Base-by-base conservation (phyloP, 768 basidiomycete genomes). In the Mycena olivaceomarginata region DNA sequence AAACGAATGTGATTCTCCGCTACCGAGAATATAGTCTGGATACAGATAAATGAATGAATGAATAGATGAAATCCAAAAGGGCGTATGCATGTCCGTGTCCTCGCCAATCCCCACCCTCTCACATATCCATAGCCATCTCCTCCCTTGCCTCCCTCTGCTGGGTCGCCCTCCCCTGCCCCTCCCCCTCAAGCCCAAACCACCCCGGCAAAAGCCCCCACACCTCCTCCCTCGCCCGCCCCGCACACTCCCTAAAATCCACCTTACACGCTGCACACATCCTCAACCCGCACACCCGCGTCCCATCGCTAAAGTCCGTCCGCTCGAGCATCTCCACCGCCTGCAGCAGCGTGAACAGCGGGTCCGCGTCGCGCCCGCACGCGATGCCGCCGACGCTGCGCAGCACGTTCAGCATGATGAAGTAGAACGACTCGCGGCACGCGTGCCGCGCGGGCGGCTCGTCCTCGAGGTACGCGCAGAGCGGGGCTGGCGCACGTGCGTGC, bases 261-360 rank as follows among this genome's bases (percentile, higher is more conserved):
- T 90, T 90, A 77, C 87, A 93, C 76, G 84, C 82, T 77, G 80
- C 85, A 82, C 91, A 95, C 87, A 89, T 92, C 85, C 82, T 86
- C 77, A 94, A 82, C 64, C 91, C 91, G 73, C 91, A 90, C 81
- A 86, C 85, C 71, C 84, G 83, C 72, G 89, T 87, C 5, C 93
- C 94, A 82, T 94, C 92, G 62, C 91, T 91, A 82, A 94, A 94
- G 82, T 95, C 94, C 67, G 89, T 93, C 65, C 94, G 87, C 25
- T 89, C 88, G 60, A 95, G 87, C 95, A 95, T 95, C 80, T 94
- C 94, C 70, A 88, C 87, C 18, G 92, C 92, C 84, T 95, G 94
- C 5, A 87, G 80, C 57, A 96, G 89, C 72, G 94, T 94, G 81
- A 89, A 94, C 31, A 96, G 84, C 67, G 94, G 93, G 81, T 96